phyloP scores from a whole-genome alignment of 345 rosid genomes.

The Lepidium sativum region DNA sequence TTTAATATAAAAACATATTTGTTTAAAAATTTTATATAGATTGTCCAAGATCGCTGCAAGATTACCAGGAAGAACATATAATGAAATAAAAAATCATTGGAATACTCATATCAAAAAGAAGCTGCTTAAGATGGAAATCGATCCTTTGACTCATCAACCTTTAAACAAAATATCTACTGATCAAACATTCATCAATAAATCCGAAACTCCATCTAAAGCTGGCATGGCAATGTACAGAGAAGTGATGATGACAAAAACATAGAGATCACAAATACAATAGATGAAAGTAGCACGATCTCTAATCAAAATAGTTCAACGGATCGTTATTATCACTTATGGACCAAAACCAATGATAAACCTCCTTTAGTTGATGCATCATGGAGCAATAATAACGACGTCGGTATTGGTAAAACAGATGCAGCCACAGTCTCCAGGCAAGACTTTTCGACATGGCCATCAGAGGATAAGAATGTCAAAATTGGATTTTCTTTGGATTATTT shows the following conservation, averaged over 20 bases:
- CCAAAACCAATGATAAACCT: conserved; percentile 45
- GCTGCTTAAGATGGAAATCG: conserved; percentile 86
- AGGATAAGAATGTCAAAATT: conserved; percentile 16
- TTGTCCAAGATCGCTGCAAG: conserved; percentile 96
- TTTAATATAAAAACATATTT: neutral
- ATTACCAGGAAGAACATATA: conserved; percentile 91
- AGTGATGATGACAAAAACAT: neutral
- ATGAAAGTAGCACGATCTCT: conserved; percentile 9
- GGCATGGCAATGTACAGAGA: neutral
- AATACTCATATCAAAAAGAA: conserved; percentile 97
- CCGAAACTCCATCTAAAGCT: neutral
- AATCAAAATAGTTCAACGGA: conserved; percentile 1
- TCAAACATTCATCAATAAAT: neutral
- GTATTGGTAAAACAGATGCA: neutral
- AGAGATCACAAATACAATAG: neutral
- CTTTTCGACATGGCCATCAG: conserved; percentile 12
- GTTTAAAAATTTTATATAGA: conserved; percentile 23
- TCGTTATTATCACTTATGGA: conserved; percentile 36
- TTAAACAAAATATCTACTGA: neutral
- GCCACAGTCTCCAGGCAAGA: neutral
- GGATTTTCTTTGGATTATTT: conserved; percentile 30
- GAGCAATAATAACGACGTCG: neutral
- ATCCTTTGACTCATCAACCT: conserved; percentile 68
- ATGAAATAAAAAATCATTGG: conserved; percentile 96
- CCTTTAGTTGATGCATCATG: conserved; percentile 22